Evolutionary conservation across 345 rosid species (phyloP).

Genomic region (Excoecaria agallocha): DNA sequence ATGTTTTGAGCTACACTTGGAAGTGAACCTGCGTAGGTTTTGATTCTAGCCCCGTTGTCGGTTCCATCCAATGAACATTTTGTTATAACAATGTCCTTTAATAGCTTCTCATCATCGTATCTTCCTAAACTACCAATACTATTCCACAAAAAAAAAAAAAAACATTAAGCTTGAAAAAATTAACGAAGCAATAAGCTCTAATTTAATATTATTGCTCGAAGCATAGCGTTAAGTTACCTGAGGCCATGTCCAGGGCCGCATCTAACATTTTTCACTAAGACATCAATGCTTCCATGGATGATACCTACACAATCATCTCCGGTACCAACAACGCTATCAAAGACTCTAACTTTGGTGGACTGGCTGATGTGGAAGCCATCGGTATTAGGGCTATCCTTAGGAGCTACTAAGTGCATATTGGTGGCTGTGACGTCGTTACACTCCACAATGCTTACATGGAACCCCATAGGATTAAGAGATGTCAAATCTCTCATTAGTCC

Average conservation of each 20-base stretch:
- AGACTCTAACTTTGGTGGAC: constrained; percentile 45
- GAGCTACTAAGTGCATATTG: constrained; percentile 38
- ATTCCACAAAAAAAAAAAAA: not conserved
- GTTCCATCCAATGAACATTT: constrained; percentile 53
- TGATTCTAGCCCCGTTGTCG: constrained; percentile 69
- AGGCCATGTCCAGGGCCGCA: constrained; percentile 89
- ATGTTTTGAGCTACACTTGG: constrained; percentile 44
- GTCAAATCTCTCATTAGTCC: constrained; percentile 36
- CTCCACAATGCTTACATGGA: constrained; percentile 43
- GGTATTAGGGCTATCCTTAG: constrained; percentile 55
- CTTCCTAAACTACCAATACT: constrained; percentile 79
- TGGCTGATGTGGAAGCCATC: constrained; percentile 72
- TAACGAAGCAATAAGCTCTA: no score
- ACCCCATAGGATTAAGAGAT: constrained; percentile 64
- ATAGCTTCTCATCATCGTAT: constrained; percentile 50
- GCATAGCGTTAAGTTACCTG: constrained; percentile 33
- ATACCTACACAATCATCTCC: constrained; percentile 76
- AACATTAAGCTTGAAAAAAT: no score
- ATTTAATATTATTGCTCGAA: no score
- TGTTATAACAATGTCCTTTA: constrained; percentile 40
- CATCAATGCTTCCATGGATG: constrained; percentile 52
- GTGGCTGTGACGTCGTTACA: constrained; percentile 33
- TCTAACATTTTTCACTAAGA: constrained; percentile 39
- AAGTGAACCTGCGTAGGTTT: constrained; percentile 53
- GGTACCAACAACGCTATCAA: constrained; percentile 39